Evolutionary conservation across 2,329 filamentous ascomycete species (phyloP).

Genomic region (Fonsecaea nubica): DNA sequence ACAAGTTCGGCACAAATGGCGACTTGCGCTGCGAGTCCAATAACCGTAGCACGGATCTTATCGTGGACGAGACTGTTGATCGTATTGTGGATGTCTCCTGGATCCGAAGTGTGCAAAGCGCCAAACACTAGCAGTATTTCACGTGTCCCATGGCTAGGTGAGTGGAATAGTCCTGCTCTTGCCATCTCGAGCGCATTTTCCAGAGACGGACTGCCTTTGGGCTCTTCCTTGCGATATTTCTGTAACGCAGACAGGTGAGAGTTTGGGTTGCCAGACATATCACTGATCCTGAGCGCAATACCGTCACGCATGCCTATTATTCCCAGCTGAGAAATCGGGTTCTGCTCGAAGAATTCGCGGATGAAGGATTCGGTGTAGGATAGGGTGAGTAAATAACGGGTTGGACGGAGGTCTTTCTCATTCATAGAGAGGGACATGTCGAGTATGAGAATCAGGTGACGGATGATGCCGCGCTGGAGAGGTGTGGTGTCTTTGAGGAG

Average conservation of each 20-base stretch:
- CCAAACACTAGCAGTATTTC: slow-evolving; percentile 93
- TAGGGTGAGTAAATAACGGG: slow-evolving; percentile 79
- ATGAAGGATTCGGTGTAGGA: slow-evolving; percentile 87
- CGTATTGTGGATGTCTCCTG: slow-evolving; percentile 92
- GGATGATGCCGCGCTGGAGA: slow-evolving; percentile 93
- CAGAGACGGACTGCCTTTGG: slow-evolving; percentile 75
- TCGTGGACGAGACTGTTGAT: slow-evolving; percentile 79
- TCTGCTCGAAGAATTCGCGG: slow-evolving; percentile 95
- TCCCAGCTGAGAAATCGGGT: slow-evolving; percentile 93
- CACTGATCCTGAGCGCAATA: slow-evolving; percentile 81
- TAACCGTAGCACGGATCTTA: slow-evolving; percentile 83
- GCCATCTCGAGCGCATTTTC: slow-evolving; percentile 98
- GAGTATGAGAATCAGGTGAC: slow-evolving; percentile 88
- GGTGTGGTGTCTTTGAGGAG: slow-evolving; percentile 92
- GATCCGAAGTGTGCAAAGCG: slow-evolving; percentile 86
- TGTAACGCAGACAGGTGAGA: slow-evolving; percentile 83
- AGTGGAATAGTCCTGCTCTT: slow-evolving; percentile 87
- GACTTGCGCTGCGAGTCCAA: slow-evolving; percentile 89
- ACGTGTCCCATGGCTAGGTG: slow-evolving; percentile 88
- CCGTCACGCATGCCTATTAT: slow-evolving; percentile 94
- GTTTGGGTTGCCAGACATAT: slow-evolving; percentile 88
- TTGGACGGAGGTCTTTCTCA: slow-evolving; percentile 93
- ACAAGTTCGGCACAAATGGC: slow-evolving; percentile 91
- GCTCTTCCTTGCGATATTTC: slow-evolving; percentile 60
- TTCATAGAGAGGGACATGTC: slow-evolving; percentile 94